Conservation (phyloP, 352 stramenopile genomes). For the Elongisporangium anandrum region DNA sequence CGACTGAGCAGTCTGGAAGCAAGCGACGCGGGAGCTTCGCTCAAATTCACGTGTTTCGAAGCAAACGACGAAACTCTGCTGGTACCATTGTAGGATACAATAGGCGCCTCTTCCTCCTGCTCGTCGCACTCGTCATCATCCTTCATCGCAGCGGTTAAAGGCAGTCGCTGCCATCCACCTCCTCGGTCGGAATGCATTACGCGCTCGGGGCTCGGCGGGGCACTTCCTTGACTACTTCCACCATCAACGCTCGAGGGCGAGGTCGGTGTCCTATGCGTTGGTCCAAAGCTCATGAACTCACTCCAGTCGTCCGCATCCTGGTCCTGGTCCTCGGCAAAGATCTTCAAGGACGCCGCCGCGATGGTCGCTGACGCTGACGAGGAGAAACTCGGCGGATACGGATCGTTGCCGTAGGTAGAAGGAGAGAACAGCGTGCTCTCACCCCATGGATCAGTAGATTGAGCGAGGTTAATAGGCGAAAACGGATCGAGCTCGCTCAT, state of each 20-base stretch:
- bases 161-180: not conserved
- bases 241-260: not conserved
- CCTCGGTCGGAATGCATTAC: not conserved
- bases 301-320: conserved; percentile 49
- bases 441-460: conserved; percentile 44
- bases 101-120: not conserved
- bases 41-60: conserved; percentile 7
- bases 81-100: not conserved
- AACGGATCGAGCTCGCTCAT: conserved; percentile 48
- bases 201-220: not conserved
- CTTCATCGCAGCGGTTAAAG: not conserved
- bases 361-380: conserved; percentile 13
- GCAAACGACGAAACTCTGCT: not conserved
- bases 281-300: conserved; percentile 45
- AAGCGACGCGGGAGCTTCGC: conserved; percentile 8
- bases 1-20: conserved; percentile 11
- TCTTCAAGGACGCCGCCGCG: conserved; percentile 26
- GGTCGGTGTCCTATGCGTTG: conserved; percentile 9
- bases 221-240: conserved; percentile 6
- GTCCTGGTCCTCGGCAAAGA: conserved; percentile 25
- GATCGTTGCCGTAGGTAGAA: conserved; percentile 10
- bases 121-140: not conserved
- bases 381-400: not conserved
- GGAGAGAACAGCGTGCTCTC: conserved; percentile 30
- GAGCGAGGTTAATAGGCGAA: conserved; percentile 40